Evolutionary conservation across 768 basidiomycete species (phyloP).

Genomic region (Hypsizygus marmoreus): DNA sequence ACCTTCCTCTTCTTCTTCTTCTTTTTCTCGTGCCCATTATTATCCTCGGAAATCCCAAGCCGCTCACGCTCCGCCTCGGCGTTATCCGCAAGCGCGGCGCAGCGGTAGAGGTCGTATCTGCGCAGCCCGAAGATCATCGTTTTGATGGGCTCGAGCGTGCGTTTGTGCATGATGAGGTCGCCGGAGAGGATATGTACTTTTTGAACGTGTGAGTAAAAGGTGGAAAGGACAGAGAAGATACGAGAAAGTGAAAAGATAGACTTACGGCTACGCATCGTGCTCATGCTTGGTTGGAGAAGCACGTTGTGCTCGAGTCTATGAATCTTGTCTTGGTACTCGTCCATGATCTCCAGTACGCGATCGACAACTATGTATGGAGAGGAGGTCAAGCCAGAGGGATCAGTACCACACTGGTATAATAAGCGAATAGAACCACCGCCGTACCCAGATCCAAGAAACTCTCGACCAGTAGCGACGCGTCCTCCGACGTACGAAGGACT

Average conservation of each 20-base stretch:
- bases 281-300: slow-evolving; percentile 59
- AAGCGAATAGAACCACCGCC: slow-evolving; percentile 10
- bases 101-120: slow-evolving; percentile 64
- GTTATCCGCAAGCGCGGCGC: slow-evolving; percentile 47
- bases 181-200: slow-evolving; percentile 74
- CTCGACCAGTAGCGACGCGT: slow-evolving; percentile 59
- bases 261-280: slow-evolving; percentile 59
- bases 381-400: neutral
- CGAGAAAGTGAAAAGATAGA: slow-evolving; percentile 5
- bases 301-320: slow-evolving; percentile 58
- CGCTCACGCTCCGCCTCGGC: slow-evolving; percentile 19
- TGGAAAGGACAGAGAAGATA: neutral
- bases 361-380: slow-evolving; percentile 52
- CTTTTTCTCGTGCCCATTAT: neutral
- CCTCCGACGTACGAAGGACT: slow-evolving; percentile 58
- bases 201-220: neutral
- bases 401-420: neutral
- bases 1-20: slow-evolving; percentile 8
- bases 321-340: slow-evolving; percentile 65
- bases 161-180: slow-evolving; percentile 70
- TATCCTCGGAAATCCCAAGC: too few species aligned
- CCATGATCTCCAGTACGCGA: slow-evolving; percentile 62
- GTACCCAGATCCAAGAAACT: slow-evolving; percentile 46
- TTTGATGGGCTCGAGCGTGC: slow-evolving; percentile 70
- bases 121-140: slow-evolving; percentile 64